A percentile compares a stretch with the other conserved stretches of the same genome.
phyloP scores from a whole-genome alignment of 164 flowering plant species.

The Amborella trichopoda region DNA sequence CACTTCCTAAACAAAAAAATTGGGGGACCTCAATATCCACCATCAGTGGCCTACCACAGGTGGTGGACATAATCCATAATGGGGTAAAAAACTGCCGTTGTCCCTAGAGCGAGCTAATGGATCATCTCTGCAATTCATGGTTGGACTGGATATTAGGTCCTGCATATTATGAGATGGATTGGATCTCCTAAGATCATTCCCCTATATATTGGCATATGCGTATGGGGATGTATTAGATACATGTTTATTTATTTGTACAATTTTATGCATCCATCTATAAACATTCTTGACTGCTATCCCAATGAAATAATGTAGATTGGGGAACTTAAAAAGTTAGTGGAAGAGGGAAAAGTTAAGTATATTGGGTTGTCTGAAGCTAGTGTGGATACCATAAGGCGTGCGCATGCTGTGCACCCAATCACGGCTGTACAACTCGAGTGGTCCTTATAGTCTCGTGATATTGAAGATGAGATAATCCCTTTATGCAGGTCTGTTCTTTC shows the following conservation, averaged over 20 bases:
- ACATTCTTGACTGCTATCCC: background rate
- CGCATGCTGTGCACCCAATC: slow-evolving; percentile 54
- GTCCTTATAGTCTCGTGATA: slow-evolving; percentile 46
- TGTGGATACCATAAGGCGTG: slow-evolving; percentile 37
- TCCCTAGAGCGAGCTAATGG: too few species aligned
- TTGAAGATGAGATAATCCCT: slow-evolving; percentile 41
- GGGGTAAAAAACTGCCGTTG: too few species aligned
- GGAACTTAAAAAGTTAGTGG: slow-evolving; percentile 44
- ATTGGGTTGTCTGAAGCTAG: slow-evolving; percentile 55
- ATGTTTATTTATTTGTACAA: too few species aligned
- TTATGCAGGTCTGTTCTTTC: slow-evolving; percentile 32
- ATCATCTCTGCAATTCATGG: too few species aligned
- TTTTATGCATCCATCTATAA: too few species aligned
- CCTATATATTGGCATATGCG: background rate
- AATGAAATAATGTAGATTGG: slow-evolving; percentile 19
- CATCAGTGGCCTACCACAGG: too few species aligned
- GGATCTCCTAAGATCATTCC: background rate
- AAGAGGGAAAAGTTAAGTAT: slow-evolving; percentile 52
- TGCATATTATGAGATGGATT: background rate
- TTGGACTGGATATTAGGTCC: background rate
- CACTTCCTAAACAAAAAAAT: too few species aligned
- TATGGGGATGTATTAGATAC: background rate
- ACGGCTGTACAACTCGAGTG: slow-evolving; percentile 51
- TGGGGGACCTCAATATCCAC: too few species aligned
- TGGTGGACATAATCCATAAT: too few species aligned